These are phyloP conservation scores for Lachnellula suecica DNA, from an alignment of 2,329 filamentous ascomycete species.

Conservation along the genomic window DNA sequence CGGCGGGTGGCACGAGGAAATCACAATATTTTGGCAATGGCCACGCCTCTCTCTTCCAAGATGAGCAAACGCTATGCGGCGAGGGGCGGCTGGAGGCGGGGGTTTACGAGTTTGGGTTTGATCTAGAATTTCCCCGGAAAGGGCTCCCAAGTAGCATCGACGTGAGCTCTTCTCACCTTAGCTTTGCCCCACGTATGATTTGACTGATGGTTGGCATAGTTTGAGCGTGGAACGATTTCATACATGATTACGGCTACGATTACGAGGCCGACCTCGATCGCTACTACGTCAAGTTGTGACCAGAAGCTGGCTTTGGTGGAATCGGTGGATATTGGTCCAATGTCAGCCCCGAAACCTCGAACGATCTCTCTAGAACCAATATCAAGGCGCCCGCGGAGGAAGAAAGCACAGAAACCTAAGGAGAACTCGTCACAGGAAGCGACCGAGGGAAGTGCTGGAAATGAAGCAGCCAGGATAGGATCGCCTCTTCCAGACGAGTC, in stretches of 20 bases:
- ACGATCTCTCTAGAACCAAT: constrained; percentile 88
- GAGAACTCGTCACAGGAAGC: constrained; percentile 18
- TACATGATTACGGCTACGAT: constrained; percentile 90
- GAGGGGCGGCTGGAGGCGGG: constrained; percentile 74
- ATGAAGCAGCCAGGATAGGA: constrained; percentile 18
- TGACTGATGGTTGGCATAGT: constrained; percentile 53
- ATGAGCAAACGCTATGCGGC: constrained; percentile 77
- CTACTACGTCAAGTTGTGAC: constrained; percentile 77
- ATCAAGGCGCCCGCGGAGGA: constrained; percentile 63
- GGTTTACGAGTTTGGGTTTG: constrained; percentile 77
- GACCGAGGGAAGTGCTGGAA: constrained; percentile 23
- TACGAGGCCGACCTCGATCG: constrained; percentile 84
- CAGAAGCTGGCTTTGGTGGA: constrained; percentile 78
- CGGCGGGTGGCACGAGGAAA: constrained; percentile 37
- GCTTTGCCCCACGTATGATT: neutral
- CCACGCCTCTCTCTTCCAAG: constrained; percentile 78
- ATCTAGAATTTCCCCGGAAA: constrained; percentile 67
- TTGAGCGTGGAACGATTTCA: constrained; percentile 89
- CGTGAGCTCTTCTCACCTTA: constrained; percentile 52
- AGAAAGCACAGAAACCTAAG: constrained; percentile 24
- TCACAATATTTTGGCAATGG: constrained; percentile 71
- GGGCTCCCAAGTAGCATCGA: constrained; percentile 89
- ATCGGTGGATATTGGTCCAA: constrained; percentile 77
- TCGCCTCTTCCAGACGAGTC: constrained; percentile 32
- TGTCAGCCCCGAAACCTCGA: constrained; percentile 73